Base-by-base conservation (phyloP, 345 rosid genomes). In the Conringia planisiliqua region DNA sequence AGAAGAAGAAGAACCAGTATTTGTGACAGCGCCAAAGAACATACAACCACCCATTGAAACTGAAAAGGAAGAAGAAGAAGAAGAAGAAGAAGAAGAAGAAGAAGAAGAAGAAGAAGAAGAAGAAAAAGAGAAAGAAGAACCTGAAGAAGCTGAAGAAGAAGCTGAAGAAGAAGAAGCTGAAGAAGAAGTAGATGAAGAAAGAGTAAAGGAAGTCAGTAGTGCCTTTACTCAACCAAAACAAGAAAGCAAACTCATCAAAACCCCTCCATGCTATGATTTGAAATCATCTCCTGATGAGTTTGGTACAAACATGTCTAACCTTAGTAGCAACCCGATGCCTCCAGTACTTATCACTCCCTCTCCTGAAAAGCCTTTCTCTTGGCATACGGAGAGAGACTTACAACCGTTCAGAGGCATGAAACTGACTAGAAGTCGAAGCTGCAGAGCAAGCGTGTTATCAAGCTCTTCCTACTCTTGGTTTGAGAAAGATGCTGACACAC, bases 381-480 rank as follows among this genome's bases (percentile, higher is more conserved):
- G 77, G 83, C 71, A 62, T 62, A 73, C 61, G 66, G 87, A 80
- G 69, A 84, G 82, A 78, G 85, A 80, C 46, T 40, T 78, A 4
- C 68, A 66, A 56, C 73, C 72, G 46, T 62, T 77, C 22, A 69
- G 75, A 67, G 80, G 83, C 79, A 75, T 77, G 79, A 73, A 59
- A 51, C 69, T 58, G 79, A 48, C 50, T 13, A 87, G 86, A 68
- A 93, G 96, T 78, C 88, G 68, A 73, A 93, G 98, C 79, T 89
- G 91, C 63, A 81, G 80, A 79, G 87, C 89, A 47, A 83, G 83
- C 60, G 69, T 89, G 10, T 68, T 62, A 55, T 57, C 72, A 5
- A 80, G 54, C 48, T 71, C 71, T 42, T 69, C 85, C 39, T 42
- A 64, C 54, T 54, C 79, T 76, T 74, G 75, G 77, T 73, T 51